phyloP scores from a whole-genome alignment of 208 protist genomes.

The Leishmania major region DNA sequence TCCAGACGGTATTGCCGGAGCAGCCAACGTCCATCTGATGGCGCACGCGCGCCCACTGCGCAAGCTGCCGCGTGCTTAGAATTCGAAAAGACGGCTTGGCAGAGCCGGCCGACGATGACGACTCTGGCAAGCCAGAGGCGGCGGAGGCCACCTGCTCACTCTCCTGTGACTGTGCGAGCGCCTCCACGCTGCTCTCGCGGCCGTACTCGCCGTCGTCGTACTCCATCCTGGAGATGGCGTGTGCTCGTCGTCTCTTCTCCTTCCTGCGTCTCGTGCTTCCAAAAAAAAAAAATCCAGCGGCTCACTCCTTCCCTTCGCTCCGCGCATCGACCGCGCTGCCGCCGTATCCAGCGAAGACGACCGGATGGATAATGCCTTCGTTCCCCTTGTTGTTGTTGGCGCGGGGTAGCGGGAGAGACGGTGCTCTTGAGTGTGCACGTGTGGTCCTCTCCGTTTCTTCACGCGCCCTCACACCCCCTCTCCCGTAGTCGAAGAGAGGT shows the following conservation, averaged over 20 bases:
- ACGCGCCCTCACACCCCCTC: too few relatives aligned
- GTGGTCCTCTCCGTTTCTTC: too few relatives aligned
- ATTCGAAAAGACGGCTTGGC: slow-evolving; percentile 9
- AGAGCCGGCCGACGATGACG: not conserved
- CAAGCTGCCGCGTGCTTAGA: slow-evolving; percentile 27
- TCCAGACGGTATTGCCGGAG: slow-evolving; percentile 64
- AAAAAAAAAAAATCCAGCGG: too few relatives aligned
- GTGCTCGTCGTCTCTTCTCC: not conserved
- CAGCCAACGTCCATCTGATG: slow-evolving; percentile 39
- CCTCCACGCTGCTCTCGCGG: not conserved
- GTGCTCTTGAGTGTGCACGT: too few relatives aligned
- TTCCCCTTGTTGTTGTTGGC: too few relatives aligned
- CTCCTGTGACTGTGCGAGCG: not conserved
- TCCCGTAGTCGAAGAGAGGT: too few relatives aligned
- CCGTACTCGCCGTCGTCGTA: not conserved
- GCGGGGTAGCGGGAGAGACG: too few relatives aligned
- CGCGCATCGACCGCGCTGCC: too few relatives aligned
- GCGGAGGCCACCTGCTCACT: slow-evolving; percentile 3
- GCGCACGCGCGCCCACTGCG: slow-evolving; percentile 15
- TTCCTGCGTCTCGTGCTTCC: too few relatives aligned
- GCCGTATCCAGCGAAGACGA: too few relatives aligned
- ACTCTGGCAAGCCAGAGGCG: slow-evolving; percentile 1
- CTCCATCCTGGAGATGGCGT: not conserved
- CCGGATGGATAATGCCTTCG: too few relatives aligned
- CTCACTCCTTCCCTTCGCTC: too few relatives aligned